These are phyloP conservation scores for Dendrothele bispora DNA, from an alignment of 768 basidiomycete species.

Conservation along the genomic window DNA sequence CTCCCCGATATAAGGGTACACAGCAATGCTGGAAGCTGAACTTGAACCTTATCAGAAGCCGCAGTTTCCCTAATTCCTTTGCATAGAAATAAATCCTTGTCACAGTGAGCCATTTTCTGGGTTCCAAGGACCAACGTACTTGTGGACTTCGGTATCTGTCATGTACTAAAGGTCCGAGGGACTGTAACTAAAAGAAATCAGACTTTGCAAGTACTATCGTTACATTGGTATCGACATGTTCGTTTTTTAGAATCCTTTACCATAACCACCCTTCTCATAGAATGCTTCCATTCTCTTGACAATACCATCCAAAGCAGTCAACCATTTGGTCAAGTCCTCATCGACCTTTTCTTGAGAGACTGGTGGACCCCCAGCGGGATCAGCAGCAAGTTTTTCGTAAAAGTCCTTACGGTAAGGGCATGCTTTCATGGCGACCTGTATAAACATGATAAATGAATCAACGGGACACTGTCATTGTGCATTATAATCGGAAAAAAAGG, in stretches of 20 bases:
- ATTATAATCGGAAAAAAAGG: constrained; percentile 19
- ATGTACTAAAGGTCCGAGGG: no score
- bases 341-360: constrained; percentile 50
- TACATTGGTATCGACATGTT: not conserved
- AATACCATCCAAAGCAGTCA: constrained; percentile 58
- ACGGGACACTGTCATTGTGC: no score
- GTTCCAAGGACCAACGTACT: no score
- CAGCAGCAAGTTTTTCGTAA: constrained; percentile 64
- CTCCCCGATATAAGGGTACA: no score
- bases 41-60: no score
- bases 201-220: no score
- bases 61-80: no score
- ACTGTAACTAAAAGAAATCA: no score
- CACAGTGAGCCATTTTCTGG: no score
- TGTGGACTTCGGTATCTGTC: no score
- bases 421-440: constrained; percentile 62
- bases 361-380: constrained; percentile 50
- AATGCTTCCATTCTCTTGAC: constrained; percentile 56
- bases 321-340: constrained; percentile 64
- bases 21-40: no score
- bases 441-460: not conserved
- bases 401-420: constrained; percentile 69
- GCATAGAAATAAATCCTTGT: no score
- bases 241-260: constrained; percentile 48
- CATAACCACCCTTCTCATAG: constrained; percentile 60